Evolutionary conservation across 495 filamentous ascomycete genomes (phyloP).

Genomic region (Tuber calosporum): DNA sequence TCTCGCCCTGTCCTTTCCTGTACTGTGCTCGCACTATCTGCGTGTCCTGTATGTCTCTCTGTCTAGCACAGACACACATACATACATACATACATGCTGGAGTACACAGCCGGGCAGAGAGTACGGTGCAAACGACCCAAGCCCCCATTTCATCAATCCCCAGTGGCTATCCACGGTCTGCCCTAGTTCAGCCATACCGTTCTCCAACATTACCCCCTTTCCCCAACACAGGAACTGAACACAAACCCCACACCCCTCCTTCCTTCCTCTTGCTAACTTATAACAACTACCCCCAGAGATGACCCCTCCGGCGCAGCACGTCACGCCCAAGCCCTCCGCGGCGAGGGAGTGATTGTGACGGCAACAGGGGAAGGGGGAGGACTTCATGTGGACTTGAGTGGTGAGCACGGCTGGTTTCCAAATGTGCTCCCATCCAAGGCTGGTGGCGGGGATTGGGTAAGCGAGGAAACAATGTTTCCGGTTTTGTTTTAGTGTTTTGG

Average conservation of each 20-base stretch:
- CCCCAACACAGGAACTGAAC: neutral
- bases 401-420: conserved; percentile 72
- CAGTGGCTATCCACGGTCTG: neutral
- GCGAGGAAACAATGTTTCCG: conserved; percentile 9
- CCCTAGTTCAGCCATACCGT: neutral
- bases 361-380: conserved; percentile 58
- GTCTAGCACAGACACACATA: neutral
- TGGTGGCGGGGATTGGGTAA: conserved; percentile 28
- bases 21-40: neutral
- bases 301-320: conserved; percentile 58
- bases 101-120: neutral
- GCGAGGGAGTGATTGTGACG: conserved; percentile 63
- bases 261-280: conserved; percentile 16
- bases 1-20: conserved; percentile 13
- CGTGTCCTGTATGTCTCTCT: neutral
- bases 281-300: conserved; percentile 44
- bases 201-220: neutral
- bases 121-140: neutral
- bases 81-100: neutral
- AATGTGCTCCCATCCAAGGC: conserved; percentile 50
- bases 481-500: neutral
- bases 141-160: neutral
- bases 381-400: conserved; percentile 57
- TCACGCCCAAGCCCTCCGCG: conserved; percentile 59
- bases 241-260: conserved; percentile 21